A percentile compares a stretch with the other conserved stretches of the same genome.
Conservation (phyloP, 148 eudicot species). For the Polygonum aviculare region DNA sequence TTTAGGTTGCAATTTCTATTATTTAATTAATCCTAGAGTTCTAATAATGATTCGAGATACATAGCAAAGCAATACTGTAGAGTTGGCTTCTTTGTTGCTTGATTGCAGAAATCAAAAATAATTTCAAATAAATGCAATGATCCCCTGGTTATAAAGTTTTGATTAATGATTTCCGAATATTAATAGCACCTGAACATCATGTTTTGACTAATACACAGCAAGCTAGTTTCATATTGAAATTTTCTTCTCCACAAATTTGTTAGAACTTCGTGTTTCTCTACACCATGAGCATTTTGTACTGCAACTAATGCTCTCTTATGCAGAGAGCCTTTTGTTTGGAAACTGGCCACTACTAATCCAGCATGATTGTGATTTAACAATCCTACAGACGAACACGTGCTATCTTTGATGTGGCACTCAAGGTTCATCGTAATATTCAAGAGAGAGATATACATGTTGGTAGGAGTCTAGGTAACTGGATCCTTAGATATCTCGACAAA, state of each 20-base stretch:
- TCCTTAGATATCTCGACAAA: conserved; percentile 64
- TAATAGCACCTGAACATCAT: background rate
- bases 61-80: background rate
- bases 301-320: background rate
- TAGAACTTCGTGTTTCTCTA: background rate
- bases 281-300: background rate
- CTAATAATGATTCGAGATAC: too few species aligned
- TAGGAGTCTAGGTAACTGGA: conserved; percentile 69
- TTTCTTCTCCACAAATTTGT: background rate
- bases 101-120: background rate
- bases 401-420: conserved; percentile 59
- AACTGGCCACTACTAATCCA: background rate
- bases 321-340: background rate
- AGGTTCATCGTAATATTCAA: conserved; percentile 66
- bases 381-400: conserved; percentile 57
- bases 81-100: background rate
- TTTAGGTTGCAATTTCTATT: too few species aligned
- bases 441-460: conserved; percentile 72
- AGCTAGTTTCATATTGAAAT: background rate
- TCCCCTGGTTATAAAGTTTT: background rate
- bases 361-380: background rate
- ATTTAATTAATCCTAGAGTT: too few species aligned
- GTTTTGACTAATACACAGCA: background rate
- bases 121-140: background rate
- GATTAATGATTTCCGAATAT: background rate